Conservation (phyloP, 2,329 filamentous ascomycete genomes). For the Aspergillus fructus region DNA sequence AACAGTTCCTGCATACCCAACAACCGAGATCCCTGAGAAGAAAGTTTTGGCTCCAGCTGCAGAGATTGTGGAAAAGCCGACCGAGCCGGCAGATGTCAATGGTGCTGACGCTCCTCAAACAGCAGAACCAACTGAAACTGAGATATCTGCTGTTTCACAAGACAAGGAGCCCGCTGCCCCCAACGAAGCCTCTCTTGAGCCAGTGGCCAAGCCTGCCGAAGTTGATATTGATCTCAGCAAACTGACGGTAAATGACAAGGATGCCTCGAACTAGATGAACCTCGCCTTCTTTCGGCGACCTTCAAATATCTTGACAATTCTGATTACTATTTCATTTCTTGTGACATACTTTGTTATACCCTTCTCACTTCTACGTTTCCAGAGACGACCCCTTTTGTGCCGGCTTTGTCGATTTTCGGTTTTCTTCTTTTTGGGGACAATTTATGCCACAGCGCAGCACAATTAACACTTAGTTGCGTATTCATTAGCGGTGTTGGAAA, state of each 20-base stretch:
- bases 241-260: conserved; percentile 20
- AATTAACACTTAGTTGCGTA: conserved; percentile 9
- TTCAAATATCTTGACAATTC: background rate
- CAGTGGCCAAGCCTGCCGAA: conserved; percentile 15
- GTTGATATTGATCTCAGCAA: conserved; percentile 28
- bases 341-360: conserved; percentile 20
- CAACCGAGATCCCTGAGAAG: background rate
- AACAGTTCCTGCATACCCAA: conserved; percentile 4
- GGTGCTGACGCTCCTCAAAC: background rate
- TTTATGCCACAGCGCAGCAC: conserved; percentile 10
- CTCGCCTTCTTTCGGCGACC: background rate
- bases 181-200: conserved; percentile 2
- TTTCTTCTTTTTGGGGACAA: conserved; percentile 8
- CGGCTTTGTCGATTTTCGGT: conserved; percentile 7
- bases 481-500: conserved; percentile 18
- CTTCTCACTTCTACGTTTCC: conserved; percentile 15
- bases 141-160: conserved; percentile 1
- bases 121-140: conserved; percentile 8
- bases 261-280: conserved; percentile 6
- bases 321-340: conserved; percentile 12
- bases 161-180: conserved; percentile 1
- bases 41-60: background rate
- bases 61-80: background rate
- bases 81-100: background rate
- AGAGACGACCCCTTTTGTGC: conserved; percentile 8